A percentile compares a stretch with the other conserved stretches of the same genome.
Conservation (phyloP, 257 asterid genomes). For the Salvia hispanica region DNA sequence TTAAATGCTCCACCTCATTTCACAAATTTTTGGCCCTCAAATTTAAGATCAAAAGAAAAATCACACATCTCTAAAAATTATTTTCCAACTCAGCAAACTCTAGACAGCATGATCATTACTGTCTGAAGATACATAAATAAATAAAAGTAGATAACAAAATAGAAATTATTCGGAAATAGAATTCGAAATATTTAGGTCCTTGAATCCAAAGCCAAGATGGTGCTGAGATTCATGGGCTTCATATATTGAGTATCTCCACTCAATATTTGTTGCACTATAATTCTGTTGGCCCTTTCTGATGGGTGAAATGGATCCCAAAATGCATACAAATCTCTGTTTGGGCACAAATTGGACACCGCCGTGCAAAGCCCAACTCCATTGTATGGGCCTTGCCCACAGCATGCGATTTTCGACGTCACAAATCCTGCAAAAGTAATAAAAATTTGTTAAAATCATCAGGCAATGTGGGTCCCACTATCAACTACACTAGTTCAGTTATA, state of each 20-base stretch:
- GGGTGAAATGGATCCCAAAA: slow-evolving; percentile 90
- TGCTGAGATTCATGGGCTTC: slow-evolving; percentile 74
- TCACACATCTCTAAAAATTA: not conserved
- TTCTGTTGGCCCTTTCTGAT: slow-evolving; percentile 64
- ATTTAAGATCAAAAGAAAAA: too few relatives aligned
- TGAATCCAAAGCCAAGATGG: slow-evolving; percentile 52
- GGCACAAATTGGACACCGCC: slow-evolving; percentile 62
- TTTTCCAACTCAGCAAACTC: not conserved
- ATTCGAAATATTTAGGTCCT: slow-evolving; percentile 35
- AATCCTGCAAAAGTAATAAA: slow-evolving; percentile 45
- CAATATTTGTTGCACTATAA: slow-evolving; percentile 63
- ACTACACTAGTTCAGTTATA: too few relatives aligned
- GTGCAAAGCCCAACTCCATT: slow-evolving; percentile 84
- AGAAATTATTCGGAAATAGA: not conserved
- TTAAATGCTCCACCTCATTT: not conserved
- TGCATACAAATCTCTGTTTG: slow-evolving; percentile 68
- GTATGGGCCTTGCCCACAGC: slow-evolving; percentile 87
- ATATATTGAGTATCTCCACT: slow-evolving; percentile 53
- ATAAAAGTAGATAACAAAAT: not conserved
- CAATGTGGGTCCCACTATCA: too few relatives aligned
- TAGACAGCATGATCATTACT: not conserved
- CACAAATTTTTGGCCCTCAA: not conserved
- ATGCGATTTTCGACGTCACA: slow-evolving; percentile 70
- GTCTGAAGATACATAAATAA: slow-evolving; percentile 16
- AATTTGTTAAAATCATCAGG: not conserved